Evolutionary conservation across 2,329 filamentous ascomycete species (phyloP).

Genomic region (Aspergillus sp.): DNA sequence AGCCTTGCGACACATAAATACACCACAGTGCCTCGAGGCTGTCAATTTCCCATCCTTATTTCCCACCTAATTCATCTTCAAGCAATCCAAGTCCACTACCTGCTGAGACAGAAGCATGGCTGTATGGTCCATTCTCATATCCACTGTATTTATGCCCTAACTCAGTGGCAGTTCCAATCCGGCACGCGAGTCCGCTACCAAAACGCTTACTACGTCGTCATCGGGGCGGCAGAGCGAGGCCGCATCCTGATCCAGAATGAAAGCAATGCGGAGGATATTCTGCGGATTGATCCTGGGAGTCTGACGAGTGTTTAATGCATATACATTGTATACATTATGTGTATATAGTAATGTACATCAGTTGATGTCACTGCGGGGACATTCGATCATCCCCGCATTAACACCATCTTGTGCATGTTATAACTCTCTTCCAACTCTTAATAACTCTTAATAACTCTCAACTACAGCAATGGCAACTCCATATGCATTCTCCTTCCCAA

Average conservation of each 20-base stretch:
- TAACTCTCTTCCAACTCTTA: no score
- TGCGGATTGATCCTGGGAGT: background rate
- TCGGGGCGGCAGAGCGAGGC: background rate
- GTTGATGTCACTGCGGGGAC: no score
- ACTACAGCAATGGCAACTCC: background rate
- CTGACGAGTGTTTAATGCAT: background rate
- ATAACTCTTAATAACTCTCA: no score
- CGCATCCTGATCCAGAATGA: slow-evolving; percentile 3
- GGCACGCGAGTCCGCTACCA: slow-evolving; percentile 4
- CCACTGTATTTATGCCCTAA: background rate
- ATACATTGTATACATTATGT: no score
- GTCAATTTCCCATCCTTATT: no score
- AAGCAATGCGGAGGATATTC: background rate
- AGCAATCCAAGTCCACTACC: background rate
- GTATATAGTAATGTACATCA: no score
- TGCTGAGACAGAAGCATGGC: background rate
- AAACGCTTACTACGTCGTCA: background rate
- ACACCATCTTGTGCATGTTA: no score
- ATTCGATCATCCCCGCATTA: no score
- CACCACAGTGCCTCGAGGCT: no score
- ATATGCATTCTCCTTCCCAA: background rate
- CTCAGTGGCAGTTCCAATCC: background rate
- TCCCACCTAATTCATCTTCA: no score
- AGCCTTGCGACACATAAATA: no score
- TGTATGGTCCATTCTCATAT: background rate